Evolutionary conservation across 225 moss, liverwort and hornwort species (phyloP), one percentile per base, ranked within the genome.

Genomic region (Straminergon stramineum): DNA sequence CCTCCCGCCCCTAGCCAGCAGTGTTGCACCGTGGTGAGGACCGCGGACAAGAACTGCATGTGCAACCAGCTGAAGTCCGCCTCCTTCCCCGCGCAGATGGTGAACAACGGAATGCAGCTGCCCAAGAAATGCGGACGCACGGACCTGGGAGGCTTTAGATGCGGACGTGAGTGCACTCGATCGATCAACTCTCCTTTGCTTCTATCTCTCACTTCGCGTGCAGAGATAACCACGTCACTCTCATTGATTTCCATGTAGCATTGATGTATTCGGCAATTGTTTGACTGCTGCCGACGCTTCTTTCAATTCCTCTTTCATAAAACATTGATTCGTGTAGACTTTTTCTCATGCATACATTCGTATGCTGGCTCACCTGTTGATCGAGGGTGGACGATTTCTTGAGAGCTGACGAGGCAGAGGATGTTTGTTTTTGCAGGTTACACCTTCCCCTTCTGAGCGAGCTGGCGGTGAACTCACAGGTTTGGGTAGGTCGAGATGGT

Each of bases 31-130:
- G 86, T 86, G 88, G 91, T 91, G 85, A 75, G 32, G 85, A 76
- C 68, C 82, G 82, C 56, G 32, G 82, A 91, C 88, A 91, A 91
- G 88, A 82, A 75, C 18, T 91, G 85, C 82, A 88, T 88, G 85
- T 91, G 91, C 85, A 88, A 82, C 82, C 88, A 88, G 68, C 61
- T 88, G 41, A 91, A 82, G 85, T 45, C 82, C 34, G 1, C 60
- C 31, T 81, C 82, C 9, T 91, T 91, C 88, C 88, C 82, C 6
- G 75, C 85, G 3, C 85, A 91, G 75, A 82, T 91, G 91, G 88
- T 88, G 74, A 76, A 67, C 51, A 91, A 88, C 13, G 88, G 85
- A 6, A 41, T 88, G 81, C 81, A 85, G 85, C 91, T 88, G 82
- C 88, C 88, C 52, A 86, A 91, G 85, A 91, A 85, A 81, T 91